Base-by-base conservation (phyloP, 2,329 filamentous ascomycete genomes). In the Metarhizium album region DNA sequence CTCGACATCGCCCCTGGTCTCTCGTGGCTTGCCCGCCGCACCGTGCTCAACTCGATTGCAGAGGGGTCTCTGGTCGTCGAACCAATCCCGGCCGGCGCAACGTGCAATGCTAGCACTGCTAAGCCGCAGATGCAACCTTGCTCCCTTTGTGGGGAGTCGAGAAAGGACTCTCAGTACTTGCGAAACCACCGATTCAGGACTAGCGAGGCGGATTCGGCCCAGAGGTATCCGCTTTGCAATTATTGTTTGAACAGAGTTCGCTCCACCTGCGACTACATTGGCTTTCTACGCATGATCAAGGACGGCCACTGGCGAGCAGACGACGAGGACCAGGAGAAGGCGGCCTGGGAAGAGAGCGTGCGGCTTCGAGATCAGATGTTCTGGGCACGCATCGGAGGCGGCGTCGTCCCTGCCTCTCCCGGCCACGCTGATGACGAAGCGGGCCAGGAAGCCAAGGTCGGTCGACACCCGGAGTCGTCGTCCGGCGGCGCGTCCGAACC, bases 341-440 rank as follows among this genome's bases (percentile, higher is more conserved):
- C 82, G 27, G 89, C 90, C 0, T 98, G 93, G 93, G 91, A 97
- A 64, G 93, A 98, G 71, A 89, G 89, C 52, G 86, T 96, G 11
- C 81, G 86, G 29, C 69, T 97, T 46, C 78, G 93, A 47, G 93
- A 98, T 66, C 84, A 91, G 59, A 95, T 98, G 86, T 98, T 98
- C 65, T 98, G 93, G 93, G 82, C 87, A 47, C 80, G 93, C 50
- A 82, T 98, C 48, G 91, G 91, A 24, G 93, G 90, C 27, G 93
- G 93, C 14, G 89, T 98, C 2, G 71, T 97, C 13, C 93, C 91
- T 1, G 73, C 78, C 9, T 59, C 61, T 11, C 68, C 68, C 23
- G 55, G 49, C 53, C 59, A 2, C 54, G 18, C 46, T 13, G 23
- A 35, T 1, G 43, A 37, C 4, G 52, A 52, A 11, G 11, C 48